These are phyloP conservation scores for Ascochyta viciae-villosae DNA, from an alignment of 2,329 filamentous ascomycete species.

Conservation along the genomic window DNA sequence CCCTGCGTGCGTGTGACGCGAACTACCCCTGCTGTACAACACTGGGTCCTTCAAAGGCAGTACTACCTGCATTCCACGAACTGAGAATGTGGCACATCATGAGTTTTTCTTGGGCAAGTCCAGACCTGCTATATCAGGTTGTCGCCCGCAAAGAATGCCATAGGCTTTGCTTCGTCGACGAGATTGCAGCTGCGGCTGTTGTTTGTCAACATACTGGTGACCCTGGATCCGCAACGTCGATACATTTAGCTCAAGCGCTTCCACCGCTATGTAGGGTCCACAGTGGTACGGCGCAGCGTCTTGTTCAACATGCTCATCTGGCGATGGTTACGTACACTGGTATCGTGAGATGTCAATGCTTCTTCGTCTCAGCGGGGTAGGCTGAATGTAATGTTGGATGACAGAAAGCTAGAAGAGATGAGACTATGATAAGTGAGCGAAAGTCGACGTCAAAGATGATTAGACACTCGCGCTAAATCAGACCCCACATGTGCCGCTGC, in stretches of 20 bases:
- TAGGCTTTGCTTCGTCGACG: constrained; percentile 2
- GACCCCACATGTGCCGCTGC: constrained; percentile 2
- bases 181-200: neutral
- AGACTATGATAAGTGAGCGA: neutral
- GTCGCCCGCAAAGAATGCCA: constrained; percentile 12
- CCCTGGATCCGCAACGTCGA: neutral
- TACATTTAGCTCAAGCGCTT: neutral
- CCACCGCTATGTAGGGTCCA: neutral
- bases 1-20: constrained; percentile 7
- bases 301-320: neutral
- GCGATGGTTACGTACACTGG: neutral
- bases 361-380: neutral
- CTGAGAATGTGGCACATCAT: constrained; percentile 10
- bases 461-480: neutral
- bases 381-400: neutral
- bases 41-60: constrained; percentile 8
- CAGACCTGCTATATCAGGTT: constrained; percentile 8
- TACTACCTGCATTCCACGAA: constrained; percentile 14
- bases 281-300: neutral
- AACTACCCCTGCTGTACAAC: constrained; percentile 21
- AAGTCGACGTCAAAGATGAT: neutral
- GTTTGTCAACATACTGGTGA: constrained; percentile 5
- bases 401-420: neutral
- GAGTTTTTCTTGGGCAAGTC: neutral
- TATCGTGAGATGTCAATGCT: neutral